Conservation (phyloP, 2,329 filamentous ascomycete species). For the Penicillium sp. region DNA sequence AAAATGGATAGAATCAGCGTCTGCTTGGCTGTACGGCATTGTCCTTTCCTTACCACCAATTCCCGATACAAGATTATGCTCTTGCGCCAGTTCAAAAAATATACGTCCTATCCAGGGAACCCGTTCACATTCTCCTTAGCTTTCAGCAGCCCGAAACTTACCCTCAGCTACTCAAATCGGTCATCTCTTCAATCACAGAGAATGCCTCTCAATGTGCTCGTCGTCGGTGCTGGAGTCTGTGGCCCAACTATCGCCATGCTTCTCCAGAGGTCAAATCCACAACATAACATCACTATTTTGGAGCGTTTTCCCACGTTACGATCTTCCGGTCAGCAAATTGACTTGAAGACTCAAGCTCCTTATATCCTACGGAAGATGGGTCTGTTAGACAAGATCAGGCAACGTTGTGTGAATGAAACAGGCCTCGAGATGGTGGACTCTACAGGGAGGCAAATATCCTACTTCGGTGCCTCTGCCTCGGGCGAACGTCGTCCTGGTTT, state of each 20-base stretch:
- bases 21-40: background rate
- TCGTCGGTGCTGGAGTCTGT: conserved; percentile 9
- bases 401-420: background rate
- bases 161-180: background rate
- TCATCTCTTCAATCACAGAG: background rate
- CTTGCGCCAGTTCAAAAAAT: background rate
- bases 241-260: conserved; percentile 7
- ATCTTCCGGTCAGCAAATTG: background rate
- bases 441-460: background rate
- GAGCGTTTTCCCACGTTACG: background rate
- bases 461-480: background rate
- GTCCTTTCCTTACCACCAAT: background rate
- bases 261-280: conserved; percentile 5
- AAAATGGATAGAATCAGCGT: background rate
- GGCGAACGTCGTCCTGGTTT: conserved; percentile 1
- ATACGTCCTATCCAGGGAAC: background rate
- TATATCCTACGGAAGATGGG: conserved; percentile 4
- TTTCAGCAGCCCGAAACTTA: background rate
- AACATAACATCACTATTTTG: conserved; percentile 5
- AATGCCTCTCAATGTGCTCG: conserved; percentile 5
- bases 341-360: background rate
- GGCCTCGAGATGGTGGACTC: conserved; percentile 1
- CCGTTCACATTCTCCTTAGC: background rate
- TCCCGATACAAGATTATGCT: background rate
- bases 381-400: background rate